A percentile compares a stretch with the other conserved stretches of the same genome.
Evolutionary conservation across 1,284 basidiomycete species (phyloP).

Genomic region (Naganishia liquefaciens): DNA sequence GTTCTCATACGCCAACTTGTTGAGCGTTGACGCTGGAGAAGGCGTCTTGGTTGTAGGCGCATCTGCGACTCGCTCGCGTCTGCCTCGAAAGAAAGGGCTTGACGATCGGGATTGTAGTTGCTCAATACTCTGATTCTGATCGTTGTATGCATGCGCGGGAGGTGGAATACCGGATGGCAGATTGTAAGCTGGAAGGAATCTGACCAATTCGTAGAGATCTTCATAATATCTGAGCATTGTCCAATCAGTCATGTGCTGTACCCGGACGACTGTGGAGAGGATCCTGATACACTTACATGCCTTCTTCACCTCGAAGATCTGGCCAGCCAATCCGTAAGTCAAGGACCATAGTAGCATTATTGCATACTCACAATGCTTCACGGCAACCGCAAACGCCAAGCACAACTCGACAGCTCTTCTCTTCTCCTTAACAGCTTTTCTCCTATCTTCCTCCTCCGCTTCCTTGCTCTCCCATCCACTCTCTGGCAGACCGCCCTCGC

Average conservation of each 20-base stretch:
- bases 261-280: too few relatives aligned
- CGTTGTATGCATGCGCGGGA: conserved; percentile 8
- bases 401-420: conserved; percentile 71
- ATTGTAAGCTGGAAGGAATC: conserved; percentile 45
- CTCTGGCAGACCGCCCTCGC: conserved; percentile 33
- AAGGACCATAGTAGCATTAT: too few relatives aligned
- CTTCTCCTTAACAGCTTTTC: conserved; percentile 66
- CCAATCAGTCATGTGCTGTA: not conserved
- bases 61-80: conserved; percentile 24
- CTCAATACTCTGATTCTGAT: conserved; percentile 14
- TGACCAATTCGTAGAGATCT: conserved; percentile 49
- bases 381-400: conserved; percentile 59
- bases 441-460: conserved; percentile 53
- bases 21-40: conserved; percentile 24
- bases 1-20: conserved; percentile 23
- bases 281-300: conserved; percentile 54
- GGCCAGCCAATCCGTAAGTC: not conserved
- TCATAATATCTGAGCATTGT: conserved; percentile 44
- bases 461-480: conserved; percentile 27
- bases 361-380: conserved; percentile 46
- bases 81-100: not conserved
- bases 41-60: not conserved
- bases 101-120: conserved; percentile 13
- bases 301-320: conserved; percentile 64
- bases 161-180: conserved; percentile 43